Evolutionary conservation across 257 asterid genomes (phyloP).

Genomic region (Sherardia arvensis): DNA sequence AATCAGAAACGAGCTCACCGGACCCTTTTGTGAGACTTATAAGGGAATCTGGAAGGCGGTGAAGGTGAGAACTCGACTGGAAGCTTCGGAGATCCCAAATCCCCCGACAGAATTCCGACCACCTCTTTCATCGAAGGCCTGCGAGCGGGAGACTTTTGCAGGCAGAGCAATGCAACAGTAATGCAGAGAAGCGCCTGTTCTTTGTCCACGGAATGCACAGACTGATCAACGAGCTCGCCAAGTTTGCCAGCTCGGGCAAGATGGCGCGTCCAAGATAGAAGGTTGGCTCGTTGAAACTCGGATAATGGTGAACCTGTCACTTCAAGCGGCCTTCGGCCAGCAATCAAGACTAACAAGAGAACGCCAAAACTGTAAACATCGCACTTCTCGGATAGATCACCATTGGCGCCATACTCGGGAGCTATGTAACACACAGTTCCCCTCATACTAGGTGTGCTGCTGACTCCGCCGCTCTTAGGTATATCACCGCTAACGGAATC

Average conservation of each 20-base stretch:
- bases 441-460: constrained; percentile 96
- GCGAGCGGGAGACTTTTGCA: constrained; percentile 70
- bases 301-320: constrained; percentile 93
- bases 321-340: constrained; percentile 95
- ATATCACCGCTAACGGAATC: constrained; percentile 80
- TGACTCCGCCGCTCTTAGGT: constrained; percentile 70
- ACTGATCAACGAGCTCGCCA: constrained; percentile 69
- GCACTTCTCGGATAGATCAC: constrained; percentile 72
- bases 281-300: constrained; percentile 86
- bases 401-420: constrained; percentile 78
- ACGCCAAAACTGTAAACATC: constrained; percentile 93
- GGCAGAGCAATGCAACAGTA: constrained; percentile 77
- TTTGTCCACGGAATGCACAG: constrained; percentile 35
- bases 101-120: constrained; percentile 67
- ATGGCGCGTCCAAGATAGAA: constrained; percentile 83
- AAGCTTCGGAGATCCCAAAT: constrained; percentile 55
- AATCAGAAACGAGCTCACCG: constrained; percentile 37
- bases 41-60: constrained; percentile 49
- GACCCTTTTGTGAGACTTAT: constrained; percentile 57
- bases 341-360: constrained; percentile 61
- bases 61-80: constrained; percentile 87
- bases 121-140: constrained; percentile 94
- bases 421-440: constrained; percentile 93
- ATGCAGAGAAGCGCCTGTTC: constrained; percentile 76
- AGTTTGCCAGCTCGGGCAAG: constrained; percentile 96